Evolutionary conservation across 2,329 filamentous ascomycete genomes (phyloP).

Genomic region (Trichoderma hamatum): DNA sequence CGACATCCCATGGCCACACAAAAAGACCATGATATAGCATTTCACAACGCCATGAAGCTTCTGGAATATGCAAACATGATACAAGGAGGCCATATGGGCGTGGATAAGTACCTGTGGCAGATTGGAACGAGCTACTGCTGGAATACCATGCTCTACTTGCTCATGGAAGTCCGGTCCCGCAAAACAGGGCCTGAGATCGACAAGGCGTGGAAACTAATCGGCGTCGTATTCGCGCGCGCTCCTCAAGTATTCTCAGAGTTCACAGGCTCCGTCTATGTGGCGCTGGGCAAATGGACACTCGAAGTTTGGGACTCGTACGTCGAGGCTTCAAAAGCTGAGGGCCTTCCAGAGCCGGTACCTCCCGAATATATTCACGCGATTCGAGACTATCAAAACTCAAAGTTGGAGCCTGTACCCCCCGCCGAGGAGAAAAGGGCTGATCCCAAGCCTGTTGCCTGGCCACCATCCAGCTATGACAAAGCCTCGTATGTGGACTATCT

Average conservation of each 20-base stretch:
- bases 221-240: neutral
- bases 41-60: constrained; percentile 15
- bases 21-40: constrained; percentile 2
- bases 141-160: constrained; percentile 20
- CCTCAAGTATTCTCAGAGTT: constrained; percentile 1
- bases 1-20: neutral
- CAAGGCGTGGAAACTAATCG: constrained; percentile 3
- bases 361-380: constrained; percentile 7
- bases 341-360: neutral
- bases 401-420: neutral
- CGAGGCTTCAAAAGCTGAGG: neutral
- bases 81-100: neutral
- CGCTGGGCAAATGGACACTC: constrained; percentile 13
- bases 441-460: neutral
- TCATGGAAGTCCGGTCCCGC: neutral
- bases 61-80: constrained; percentile 8
- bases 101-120: constrained; percentile 21
- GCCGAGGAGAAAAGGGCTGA: neutral
- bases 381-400: neutral
- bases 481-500: neutral
- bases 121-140: constrained; percentile 20
- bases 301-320: constrained; percentile 6
- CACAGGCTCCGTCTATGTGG: constrained; percentile 2
- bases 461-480: neutral
- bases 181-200: constrained; percentile 1